Conservation (phyloP, 257 asterid genomes). For the Scutellaria minor region DNA sequence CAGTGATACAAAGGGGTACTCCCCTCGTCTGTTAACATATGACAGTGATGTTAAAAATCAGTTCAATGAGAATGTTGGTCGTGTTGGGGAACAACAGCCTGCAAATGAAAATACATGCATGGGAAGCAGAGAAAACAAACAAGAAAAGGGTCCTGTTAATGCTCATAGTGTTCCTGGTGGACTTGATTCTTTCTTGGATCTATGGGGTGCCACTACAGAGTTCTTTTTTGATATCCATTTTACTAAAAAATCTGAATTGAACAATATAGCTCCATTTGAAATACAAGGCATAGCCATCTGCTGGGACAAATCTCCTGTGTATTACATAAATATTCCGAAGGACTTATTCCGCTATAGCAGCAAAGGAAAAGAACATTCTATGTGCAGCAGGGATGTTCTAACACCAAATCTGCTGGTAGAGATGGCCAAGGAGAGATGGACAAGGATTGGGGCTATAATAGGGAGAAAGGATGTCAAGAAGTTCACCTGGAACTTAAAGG, state of each 20-base stretch:
- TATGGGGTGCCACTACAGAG: conserved; percentile 66
- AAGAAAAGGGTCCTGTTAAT: conserved; percentile 73
- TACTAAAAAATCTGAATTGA: conserved; percentile 68
- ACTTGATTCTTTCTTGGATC: conserved; percentile 76
- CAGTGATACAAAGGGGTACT: conserved; percentile 38
- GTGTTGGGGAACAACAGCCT: conserved; percentile 44
- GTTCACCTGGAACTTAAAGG: conserved; percentile 84
- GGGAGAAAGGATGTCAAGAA: conserved; percentile 67
- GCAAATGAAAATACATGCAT: conserved; percentile 38
- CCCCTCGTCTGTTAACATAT: conserved; percentile 40
- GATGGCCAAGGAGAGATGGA: conserved; percentile 79
- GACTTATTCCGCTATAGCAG: conserved; percentile 60
- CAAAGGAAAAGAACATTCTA: conserved; percentile 46
- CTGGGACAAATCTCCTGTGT: conserved; percentile 89
- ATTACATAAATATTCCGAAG: conserved; percentile 82
- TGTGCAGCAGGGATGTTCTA: conserved; percentile 47
- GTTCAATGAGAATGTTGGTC: conserved; percentile 36
- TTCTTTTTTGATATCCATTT: conserved; percentile 86
- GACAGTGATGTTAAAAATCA: conserved; percentile 39
- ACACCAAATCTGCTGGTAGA: conserved; percentile 60
- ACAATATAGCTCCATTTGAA: conserved; percentile 71
- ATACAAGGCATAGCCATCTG: conserved; percentile 89
- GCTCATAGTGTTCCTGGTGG: conserved; percentile 81
- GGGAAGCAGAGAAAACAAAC: conserved; percentile 42
- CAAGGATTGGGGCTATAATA: conserved; percentile 66